Evolutionary conservation across 441 rosid genomes (phyloP).

Genomic region (Arabidopsis hybrid): DNA sequence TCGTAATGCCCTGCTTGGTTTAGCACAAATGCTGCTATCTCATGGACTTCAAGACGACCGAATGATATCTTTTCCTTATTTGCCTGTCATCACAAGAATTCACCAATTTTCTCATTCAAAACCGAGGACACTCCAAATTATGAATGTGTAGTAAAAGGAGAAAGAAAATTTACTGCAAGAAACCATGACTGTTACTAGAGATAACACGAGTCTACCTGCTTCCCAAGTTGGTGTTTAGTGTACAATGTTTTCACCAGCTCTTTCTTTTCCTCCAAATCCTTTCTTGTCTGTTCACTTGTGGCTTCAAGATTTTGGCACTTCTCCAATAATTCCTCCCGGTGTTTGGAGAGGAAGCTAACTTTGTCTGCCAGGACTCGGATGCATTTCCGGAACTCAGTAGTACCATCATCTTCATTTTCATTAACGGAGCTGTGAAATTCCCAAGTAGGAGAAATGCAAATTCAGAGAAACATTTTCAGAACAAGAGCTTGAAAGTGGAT

Average conservation of each 20-base stretch:
- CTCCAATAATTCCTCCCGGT: slow-evolving; percentile 81
- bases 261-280: slow-evolving; percentile 83
- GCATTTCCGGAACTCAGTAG: slow-evolving; percentile 75
- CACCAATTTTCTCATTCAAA: slow-evolving; percentile 21
- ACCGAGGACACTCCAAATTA: slow-evolving; percentile 12
- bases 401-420: slow-evolving; percentile 82
- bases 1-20: slow-evolving; percentile 82
- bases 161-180: slow-evolving; percentile 7
- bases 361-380: slow-evolving; percentile 79
- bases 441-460: slow-evolving; percentile 36
- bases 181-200: slow-evolving; percentile 12
- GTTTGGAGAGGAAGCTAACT: slow-evolving; percentile 77
- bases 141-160: neutral
- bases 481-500: slow-evolving; percentile 15
- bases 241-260: slow-evolving; percentile 74
- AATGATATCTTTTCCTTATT: slow-evolving; percentile 95
- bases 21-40: slow-evolving; percentile 93
- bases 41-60: slow-evolving; percentile 84
- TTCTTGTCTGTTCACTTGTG: slow-evolving; percentile 74
- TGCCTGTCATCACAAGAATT: slow-evolving; percentile 59
- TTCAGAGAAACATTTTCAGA: slow-evolving; percentile 28
- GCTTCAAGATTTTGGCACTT: slow-evolving; percentile 75
- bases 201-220: slow-evolving; percentile 72
- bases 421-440: slow-evolving; percentile 62
- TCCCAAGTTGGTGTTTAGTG: slow-evolving; percentile 89